Evolutionary conservation across 805 yeast species (phyloP).

Genomic region (Hanseniaspora pseudoguilliermondii): DNA sequence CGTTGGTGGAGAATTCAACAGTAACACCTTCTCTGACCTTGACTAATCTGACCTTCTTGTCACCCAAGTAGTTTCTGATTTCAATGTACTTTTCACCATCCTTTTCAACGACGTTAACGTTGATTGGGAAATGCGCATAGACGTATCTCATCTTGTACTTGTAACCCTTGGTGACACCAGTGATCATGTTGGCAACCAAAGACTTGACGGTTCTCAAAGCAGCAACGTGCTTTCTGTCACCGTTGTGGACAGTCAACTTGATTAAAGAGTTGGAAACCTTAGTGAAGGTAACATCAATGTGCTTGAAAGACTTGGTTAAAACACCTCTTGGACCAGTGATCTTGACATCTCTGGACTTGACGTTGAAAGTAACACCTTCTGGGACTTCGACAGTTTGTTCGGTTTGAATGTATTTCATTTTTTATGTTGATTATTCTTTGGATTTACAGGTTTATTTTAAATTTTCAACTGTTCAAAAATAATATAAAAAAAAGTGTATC

Average conservation of each 20-base stretch:
- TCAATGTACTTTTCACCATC: slow-evolving; percentile 69
- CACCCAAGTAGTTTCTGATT: slow-evolving; percentile 99
- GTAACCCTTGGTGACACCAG: slow-evolving; percentile 99
- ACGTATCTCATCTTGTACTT: slow-evolving; percentile 99
- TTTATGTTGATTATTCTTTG: background rate
- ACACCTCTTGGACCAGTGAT: slow-evolving; percentile 98
- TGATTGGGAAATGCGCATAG: slow-evolving; percentile 99
- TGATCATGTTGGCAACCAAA: slow-evolving; percentile 81
- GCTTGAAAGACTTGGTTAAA: slow-evolving; percentile 79
- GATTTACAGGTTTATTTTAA: background rate
- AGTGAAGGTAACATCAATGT: slow-evolving; percentile 85
- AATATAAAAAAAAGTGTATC: too few relatives aligned
- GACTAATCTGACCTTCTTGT: slow-evolving; percentile 88
- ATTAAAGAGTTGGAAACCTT: slow-evolving; percentile 61
- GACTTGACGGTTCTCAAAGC: slow-evolving; percentile 66
- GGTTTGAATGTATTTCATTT: slow-evolving; percentile 76
- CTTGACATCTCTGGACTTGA: slow-evolving; percentile 79
- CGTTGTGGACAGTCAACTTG: slow-evolving; percentile 90
- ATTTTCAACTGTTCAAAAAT: too few relatives aligned
- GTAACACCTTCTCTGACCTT: slow-evolving; percentile 80
- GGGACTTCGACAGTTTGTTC: slow-evolving; percentile 77
- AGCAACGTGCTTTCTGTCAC: slow-evolving; percentile 99
- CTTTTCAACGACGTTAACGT: slow-evolving; percentile 78
- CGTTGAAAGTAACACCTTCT: slow-evolving; percentile 81
- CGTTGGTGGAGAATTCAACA: slow-evolving; percentile 65